These are phyloP conservation scores for Zygoascus ofunaensis DNA, from an alignment of 805 yeast species.

Conservation along the genomic window DNA sequence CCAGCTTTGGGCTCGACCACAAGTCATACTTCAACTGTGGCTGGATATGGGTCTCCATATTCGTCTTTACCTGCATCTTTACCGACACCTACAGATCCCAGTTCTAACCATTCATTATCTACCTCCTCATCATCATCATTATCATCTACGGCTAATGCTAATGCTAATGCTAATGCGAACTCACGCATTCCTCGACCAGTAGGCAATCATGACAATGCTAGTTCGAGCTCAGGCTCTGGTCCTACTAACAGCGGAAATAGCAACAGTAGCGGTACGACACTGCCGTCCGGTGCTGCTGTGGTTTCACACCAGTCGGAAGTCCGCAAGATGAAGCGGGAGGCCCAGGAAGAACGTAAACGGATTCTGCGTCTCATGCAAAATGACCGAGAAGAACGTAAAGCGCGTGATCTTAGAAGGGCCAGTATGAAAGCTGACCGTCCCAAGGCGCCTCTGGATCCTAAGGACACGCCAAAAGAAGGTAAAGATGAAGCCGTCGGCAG, in stretches of 20 bases:
- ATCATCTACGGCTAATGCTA: not conserved
- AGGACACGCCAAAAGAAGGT: not conserved
- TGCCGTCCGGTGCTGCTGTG: conserved; percentile 5
- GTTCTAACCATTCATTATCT: not conserved
- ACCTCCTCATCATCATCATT: not conserved
- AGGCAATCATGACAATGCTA: not conserved
- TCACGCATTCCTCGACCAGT: not conserved
- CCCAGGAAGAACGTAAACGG: conserved; percentile 44
- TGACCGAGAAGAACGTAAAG: conserved; percentile 42
- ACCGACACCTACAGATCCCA: not conserved
- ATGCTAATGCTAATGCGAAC: too few relatives aligned
- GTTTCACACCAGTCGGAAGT: not conserved
- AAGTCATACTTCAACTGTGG: not conserved
- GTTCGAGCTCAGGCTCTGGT: not conserved
- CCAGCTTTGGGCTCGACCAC: not conserved
- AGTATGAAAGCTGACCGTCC: not conserved
- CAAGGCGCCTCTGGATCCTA: not conserved
- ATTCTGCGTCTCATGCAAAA: conserved; percentile 43
- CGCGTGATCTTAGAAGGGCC: conserved; percentile 14
- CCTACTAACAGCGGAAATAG: too few relatives aligned
- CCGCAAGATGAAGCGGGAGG: conserved; percentile 3
- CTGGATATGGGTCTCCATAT: not conserved
- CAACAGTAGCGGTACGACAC: too few relatives aligned
- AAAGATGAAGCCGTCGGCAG: too few relatives aligned
- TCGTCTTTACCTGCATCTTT: not conserved